Evolutionary conservation across 1,284 basidiomycete species (phyloP).

Genomic region (Anthracocystis panici-leucophaei): DNA sequence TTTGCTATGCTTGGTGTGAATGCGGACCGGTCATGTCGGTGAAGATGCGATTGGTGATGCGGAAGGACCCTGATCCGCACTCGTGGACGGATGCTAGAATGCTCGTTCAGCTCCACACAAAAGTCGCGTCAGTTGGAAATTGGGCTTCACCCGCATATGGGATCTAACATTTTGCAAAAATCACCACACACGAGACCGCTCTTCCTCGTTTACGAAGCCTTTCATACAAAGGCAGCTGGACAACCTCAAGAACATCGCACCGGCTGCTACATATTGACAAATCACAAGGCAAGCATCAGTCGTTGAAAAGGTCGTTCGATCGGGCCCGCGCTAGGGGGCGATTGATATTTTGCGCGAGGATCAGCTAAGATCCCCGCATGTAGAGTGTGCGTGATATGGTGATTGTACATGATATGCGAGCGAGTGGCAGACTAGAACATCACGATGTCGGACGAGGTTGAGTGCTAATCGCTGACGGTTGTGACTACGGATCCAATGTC

Average conservation of each 20-base stretch:
- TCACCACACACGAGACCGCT: background rate
- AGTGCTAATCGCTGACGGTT: conserved; percentile 7
- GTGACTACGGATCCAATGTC: conserved; percentile 28
- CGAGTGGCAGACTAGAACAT: conserved; percentile 23
- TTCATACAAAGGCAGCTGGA: background rate
- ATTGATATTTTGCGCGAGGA: conserved; percentile 41
- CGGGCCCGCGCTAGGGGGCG: conserved; percentile 43
- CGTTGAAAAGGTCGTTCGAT: conserved; percentile 8
- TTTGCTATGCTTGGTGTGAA: background rate
- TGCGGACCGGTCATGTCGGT: background rate
- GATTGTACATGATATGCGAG: conserved; percentile 47
- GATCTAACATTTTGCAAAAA: background rate
- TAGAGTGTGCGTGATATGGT: conserved; percentile 30
- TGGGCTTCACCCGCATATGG: background rate
- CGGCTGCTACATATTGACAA: background rate
- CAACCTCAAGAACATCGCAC: background rate
- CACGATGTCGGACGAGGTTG: conserved; percentile 22
- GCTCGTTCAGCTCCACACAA: conserved; percentile 9
- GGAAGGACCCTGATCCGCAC: conserved; percentile 12
- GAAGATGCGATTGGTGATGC: conserved; percentile 2
- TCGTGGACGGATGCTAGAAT: background rate
- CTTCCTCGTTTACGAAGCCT: background rate
- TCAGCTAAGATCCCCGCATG: conserved; percentile 9
- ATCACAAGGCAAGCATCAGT: background rate
- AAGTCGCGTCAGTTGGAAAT: background rate